Conservation (phyloP, 306 rosid species). For the Pyrus bretschneideri region DNA sequence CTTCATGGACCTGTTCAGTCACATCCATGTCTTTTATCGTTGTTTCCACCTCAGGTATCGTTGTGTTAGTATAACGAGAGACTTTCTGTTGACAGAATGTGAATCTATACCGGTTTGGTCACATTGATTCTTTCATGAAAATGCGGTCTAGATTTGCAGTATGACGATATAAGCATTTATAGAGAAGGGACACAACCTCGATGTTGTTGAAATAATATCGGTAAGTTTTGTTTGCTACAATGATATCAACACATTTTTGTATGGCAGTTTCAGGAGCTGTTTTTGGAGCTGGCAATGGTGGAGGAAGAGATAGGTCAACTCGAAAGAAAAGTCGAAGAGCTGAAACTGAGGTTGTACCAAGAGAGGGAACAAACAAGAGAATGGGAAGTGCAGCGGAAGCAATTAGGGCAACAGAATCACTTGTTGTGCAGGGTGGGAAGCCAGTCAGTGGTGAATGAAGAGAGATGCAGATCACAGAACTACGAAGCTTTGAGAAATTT, state of each 20-base stretch:
- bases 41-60: conserved; percentile 58
- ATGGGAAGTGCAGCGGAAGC: conserved; percentile 34
- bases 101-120: neutral
- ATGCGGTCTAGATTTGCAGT: neutral
- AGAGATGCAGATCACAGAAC: conserved; percentile 37
- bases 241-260: too few relatives aligned
- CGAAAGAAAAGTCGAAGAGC: conserved; percentile 67
- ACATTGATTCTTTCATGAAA: neutral
- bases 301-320: conserved; percentile 65
- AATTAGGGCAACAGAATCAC: conserved; percentile 23
- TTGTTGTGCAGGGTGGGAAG: conserved; percentile 21
- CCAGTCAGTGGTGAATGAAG: conserved; percentile 27
- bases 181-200: too few relatives aligned
- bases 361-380: conserved; percentile 50
- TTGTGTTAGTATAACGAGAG: neutral
- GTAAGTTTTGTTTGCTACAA: too few relatives aligned
- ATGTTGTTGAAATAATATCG: too few relatives aligned
- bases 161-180: neutral
- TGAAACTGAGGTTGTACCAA: conserved; percentile 37
- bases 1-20: conserved; percentile 54
- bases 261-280: conserved; percentile 50
- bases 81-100: neutral
- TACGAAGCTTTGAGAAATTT: conserved; percentile 25
- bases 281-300: conserved; percentile 58
- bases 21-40: conserved; percentile 37